phyloP scores from a whole-genome alignment of 2,329 filamentous ascomycete genomes.

The Colletotrichum shisoi region DNA sequence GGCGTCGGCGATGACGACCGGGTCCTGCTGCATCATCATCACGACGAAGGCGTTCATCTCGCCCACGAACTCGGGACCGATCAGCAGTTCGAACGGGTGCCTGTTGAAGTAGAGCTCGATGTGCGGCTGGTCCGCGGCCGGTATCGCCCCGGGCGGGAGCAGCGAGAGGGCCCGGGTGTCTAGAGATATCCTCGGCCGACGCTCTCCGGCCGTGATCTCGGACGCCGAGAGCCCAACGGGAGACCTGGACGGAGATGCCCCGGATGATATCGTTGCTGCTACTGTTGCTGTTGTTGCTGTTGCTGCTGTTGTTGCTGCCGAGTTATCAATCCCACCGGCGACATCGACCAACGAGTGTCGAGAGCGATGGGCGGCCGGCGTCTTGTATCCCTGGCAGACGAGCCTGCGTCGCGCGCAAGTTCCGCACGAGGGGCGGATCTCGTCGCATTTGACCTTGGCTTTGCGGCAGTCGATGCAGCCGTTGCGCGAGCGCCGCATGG shows the following conservation, averaged over 20 bases:
- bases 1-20: slow-evolving; percentile 44
- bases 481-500: slow-evolving; percentile 43
- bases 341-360: slow-evolving; percentile 6
- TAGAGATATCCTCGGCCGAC: background rate
- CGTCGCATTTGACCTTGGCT: slow-evolving; percentile 47
- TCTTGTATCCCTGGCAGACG: slow-evolving; percentile 46
- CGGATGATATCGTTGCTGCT: too few species aligned
- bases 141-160: slow-evolving; percentile 44
- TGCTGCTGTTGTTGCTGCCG: background rate
- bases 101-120: slow-evolving; percentile 46
- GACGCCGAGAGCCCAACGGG: background rate
- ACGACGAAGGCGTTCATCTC: slow-evolving; percentile 48
- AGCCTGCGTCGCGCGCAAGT: slow-evolving; percentile 47
- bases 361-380: slow-evolving; percentile 13
- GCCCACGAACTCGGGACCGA: slow-evolving; percentile 45
- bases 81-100: slow-evolving; percentile 45
- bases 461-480: slow-evolving; percentile 49
- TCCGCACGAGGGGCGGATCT: slow-evolving; percentile 45
- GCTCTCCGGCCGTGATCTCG: background rate
- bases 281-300: background rate
- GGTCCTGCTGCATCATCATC: slow-evolving; percentile 45
- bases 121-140: slow-evolving; percentile 43
- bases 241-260: background rate
- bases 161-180: slow-evolving; percentile 34
- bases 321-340: slow-evolving; percentile 2